phyloP scores from a whole-genome alignment of 2,329 filamentous ascomycete species.

The Metarhizium robertsii region DNA sequence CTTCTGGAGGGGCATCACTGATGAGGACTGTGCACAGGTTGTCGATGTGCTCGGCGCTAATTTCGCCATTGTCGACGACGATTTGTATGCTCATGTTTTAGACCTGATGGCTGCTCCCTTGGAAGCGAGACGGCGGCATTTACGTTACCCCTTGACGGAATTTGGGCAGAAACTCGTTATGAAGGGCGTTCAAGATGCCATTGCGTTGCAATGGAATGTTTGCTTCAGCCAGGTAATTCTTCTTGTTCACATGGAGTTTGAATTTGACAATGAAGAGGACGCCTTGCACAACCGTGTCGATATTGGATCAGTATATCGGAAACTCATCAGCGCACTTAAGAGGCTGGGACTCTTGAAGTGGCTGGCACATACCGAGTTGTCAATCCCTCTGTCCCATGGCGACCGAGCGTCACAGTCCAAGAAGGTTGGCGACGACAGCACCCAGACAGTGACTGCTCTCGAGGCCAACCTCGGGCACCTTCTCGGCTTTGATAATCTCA shows the following conservation, averaged over 20 bases:
- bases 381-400: constrained; percentile 33
- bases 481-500: constrained; percentile 47
- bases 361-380: constrained; percentile 52
- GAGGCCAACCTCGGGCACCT: constrained; percentile 54
- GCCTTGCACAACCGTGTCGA: constrained; percentile 50
- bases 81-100: constrained; percentile 43
- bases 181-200: constrained; percentile 68
- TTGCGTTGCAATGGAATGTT: constrained; percentile 62
- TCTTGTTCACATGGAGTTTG: constrained; percentile 76
- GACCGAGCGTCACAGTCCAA: constrained; percentile 23
- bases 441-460: constrained; percentile 45
- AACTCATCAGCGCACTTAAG: constrained; percentile 60
- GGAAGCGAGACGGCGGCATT: constrained; percentile 35
- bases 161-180: constrained; percentile 71
- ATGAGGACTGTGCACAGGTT: constrained; percentile 70
- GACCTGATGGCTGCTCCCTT: constrained; percentile 35
- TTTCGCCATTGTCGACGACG: constrained; percentile 47
- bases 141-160: constrained; percentile 51
- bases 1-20: constrained; percentile 69
- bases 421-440: constrained; percentile 36
- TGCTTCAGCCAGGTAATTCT: constrained; percentile 77
- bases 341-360: constrained; percentile 66
- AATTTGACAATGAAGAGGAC: constrained; percentile 65
- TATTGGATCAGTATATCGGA: constrained; percentile 60
- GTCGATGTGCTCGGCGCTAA: constrained; percentile 57